These are phyloP conservation scores for Ceratobasidium theobromae DNA, from an alignment of 1,284 basidiomycete species.

Conservation along the genomic window DNA sequence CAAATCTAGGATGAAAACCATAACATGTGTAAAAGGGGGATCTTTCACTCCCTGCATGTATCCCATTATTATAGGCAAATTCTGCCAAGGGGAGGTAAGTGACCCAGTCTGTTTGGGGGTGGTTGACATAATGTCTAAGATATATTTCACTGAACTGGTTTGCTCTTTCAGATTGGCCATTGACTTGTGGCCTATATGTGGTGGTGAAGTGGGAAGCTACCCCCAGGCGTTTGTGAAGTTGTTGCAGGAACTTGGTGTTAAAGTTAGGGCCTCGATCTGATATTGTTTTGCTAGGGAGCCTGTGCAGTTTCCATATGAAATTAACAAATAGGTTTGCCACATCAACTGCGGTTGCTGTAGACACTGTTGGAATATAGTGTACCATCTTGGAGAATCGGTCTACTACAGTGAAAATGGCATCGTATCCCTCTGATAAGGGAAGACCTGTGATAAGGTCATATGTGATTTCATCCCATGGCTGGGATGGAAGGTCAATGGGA, in stretches of 20 bases:
- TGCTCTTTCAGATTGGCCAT: conserved; percentile 43
- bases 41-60: conserved; percentile 27
- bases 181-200: conserved; percentile 42
- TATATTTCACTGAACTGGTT: conserved; percentile 41
- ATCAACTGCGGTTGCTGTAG: conserved; percentile 29
- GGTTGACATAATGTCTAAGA: conserved; percentile 32
- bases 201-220: conserved; percentile 38
- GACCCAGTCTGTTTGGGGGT: conserved; percentile 37
- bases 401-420: conserved; percentile 44
- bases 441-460: conserved; percentile 45
- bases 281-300: conserved; percentile 36
- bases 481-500: conserved; percentile 34
- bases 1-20: background rate
- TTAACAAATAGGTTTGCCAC: conserved; percentile 1
- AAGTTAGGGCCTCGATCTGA: conserved; percentile 40
- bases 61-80: conserved; percentile 35
- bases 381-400: conserved; percentile 43
- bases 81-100: conserved; percentile 35
- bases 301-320: conserved; percentile 18
- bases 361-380: conserved; percentile 39
- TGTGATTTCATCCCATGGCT: conserved; percentile 42
- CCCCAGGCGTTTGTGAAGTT: conserved; percentile 26
- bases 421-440: conserved; percentile 39
- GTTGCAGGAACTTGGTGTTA: conserved; percentile 37
- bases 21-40: conserved; percentile 37